A percentile compares a stretch with the other conserved stretches of the same genome.
phyloP scores from a whole-genome alignment of 2,329 filamentous ascomycete genomes.

The Nigrospora oryzae region DNA sequence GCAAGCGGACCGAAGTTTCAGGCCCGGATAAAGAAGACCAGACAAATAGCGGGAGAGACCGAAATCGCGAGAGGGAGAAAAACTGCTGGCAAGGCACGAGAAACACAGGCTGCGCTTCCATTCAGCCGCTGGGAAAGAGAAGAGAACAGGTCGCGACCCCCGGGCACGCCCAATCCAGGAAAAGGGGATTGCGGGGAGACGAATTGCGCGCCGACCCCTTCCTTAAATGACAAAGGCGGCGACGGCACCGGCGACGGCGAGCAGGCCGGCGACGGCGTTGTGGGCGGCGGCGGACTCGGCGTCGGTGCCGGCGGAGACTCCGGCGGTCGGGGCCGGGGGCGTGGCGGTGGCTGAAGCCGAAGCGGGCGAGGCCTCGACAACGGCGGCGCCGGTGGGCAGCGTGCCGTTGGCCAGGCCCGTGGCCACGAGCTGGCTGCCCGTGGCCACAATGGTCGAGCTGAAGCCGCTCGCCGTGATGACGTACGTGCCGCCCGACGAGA shows the following conservation, averaged over 20 bases:
- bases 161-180: no score
- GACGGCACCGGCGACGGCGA: not conserved
- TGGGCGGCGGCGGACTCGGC: not conserved
- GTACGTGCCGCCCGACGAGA: not conserved
- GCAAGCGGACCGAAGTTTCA: no score
- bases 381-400: not conserved
- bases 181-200: no score
- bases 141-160: no score
- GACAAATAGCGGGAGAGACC: no score
- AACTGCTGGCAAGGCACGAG: no score
- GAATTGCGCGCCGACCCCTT: no score
- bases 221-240: no score
- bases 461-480: not conserved
- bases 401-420: not conserved
- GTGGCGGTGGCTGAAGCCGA: not conserved
- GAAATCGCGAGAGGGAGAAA: no score
- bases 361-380: not conserved
- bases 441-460: not conserved
- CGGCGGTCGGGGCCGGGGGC: not conserved
- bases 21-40: no score
- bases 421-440: not conserved
- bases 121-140: no score
- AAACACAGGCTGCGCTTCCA: no score
- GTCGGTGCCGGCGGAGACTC: not conserved
- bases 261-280: not conserved